Percentiles rank a stretch among this genome's conserved stretches.
Conservation (phyloP, 148 eudicot species). For the Persicaria maculosa region DNA sequence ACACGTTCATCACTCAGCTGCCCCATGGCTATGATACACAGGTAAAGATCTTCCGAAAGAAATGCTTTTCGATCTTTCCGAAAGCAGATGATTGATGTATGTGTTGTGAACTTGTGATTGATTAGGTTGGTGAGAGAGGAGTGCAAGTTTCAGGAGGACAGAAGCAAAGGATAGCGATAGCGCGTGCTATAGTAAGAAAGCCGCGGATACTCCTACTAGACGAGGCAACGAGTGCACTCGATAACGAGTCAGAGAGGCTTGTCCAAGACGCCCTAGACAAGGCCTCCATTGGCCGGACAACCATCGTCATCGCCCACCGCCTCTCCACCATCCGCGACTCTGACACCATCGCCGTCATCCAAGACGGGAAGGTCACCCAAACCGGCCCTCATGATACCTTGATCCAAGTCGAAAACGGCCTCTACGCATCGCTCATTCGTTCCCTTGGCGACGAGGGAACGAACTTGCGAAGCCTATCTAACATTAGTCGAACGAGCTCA, state of each 20-base stretch:
- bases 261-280: conserved; percentile 47
- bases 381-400: conserved; percentile 34
- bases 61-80: background rate
- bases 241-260: conserved; percentile 39
- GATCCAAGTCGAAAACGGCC: conserved; percentile 23
- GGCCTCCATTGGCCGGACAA: conserved; percentile 41
- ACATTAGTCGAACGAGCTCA: conserved; percentile 36
- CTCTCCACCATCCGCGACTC: conserved; percentile 48
- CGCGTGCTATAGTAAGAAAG: conserved; percentile 40
- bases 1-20: conserved; percentile 28
- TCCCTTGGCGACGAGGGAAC: conserved; percentile 3
- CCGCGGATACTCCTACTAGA: conserved; percentile 43
- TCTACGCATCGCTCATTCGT: conserved; percentile 29
- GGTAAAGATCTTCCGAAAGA: conserved; percentile 10
- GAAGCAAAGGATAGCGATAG: conserved; percentile 53
- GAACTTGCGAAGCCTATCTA: conserved; percentile 20
- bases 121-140: conserved; percentile 50
- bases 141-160: conserved; percentile 57
- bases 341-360: conserved; percentile 34
- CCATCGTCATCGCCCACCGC: conserved; percentile 42
- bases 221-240: conserved; percentile 49
- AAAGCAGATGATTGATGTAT: background rate
- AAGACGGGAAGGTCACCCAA: conserved; percentile 30
- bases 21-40: conserved; percentile 37
- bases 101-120: background rate